A percentile compares a stretch with the other conserved stretches of the same genome.
These are phyloP conservation scores for Neurospora sp. DNA, from an alignment of 495 filamentous ascomycete genomes.

Conservation along the genomic window DNA sequence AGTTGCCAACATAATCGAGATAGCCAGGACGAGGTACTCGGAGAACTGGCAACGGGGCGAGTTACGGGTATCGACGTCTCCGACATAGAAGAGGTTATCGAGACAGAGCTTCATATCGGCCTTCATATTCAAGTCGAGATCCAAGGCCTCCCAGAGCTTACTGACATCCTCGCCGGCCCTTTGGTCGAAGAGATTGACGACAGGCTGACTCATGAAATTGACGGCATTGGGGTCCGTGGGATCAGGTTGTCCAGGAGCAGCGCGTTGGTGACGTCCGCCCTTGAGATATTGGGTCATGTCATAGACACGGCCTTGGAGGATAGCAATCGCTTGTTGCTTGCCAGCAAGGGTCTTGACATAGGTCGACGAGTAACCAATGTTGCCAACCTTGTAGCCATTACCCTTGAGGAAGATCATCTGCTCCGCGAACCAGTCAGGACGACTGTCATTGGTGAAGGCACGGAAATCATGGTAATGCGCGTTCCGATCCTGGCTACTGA, in stretches of 20 bases:
- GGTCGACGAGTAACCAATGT: slow-evolving; percentile 71
- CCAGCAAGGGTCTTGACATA: slow-evolving; percentile 62
- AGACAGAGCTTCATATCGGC: slow-evolving; percentile 72
- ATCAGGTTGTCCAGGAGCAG: slow-evolving; percentile 33
- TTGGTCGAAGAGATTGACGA: slow-evolving; percentile 68
- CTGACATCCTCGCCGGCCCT: slow-evolving; percentile 71
- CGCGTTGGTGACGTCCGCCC: slow-evolving; percentile 59
- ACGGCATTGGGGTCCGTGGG: slow-evolving; percentile 44
- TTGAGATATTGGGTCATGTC: slow-evolving; percentile 79
- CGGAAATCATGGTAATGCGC: slow-evolving; percentile 89
- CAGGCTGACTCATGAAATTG: slow-evolving; percentile 72
- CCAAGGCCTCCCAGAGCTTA: slow-evolving; percentile 66
- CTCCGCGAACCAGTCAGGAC: slow-evolving; percentile 85
- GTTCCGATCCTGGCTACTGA: slow-evolving; percentile 61
- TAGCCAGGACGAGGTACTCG: slow-evolving; percentile 82
- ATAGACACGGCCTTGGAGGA: slow-evolving; percentile 74
- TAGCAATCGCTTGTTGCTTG: slow-evolving; percentile 59
- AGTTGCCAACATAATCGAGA: slow-evolving; percentile 67
- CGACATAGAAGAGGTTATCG: slow-evolving; percentile 92
- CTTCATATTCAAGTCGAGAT: slow-evolving; percentile 43
- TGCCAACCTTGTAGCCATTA: slow-evolving; percentile 71
- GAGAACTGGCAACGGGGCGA: slow-evolving; percentile 79
- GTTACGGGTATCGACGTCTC: slow-evolving; percentile 84
- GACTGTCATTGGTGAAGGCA: slow-evolving; percentile 65
- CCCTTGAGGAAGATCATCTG: slow-evolving; percentile 65